These are phyloP conservation scores for Paraconiothyrium brasiliense DNA, from an alignment of 2,329 filamentous ascomycete genomes.

Conservation along the genomic window DNA sequence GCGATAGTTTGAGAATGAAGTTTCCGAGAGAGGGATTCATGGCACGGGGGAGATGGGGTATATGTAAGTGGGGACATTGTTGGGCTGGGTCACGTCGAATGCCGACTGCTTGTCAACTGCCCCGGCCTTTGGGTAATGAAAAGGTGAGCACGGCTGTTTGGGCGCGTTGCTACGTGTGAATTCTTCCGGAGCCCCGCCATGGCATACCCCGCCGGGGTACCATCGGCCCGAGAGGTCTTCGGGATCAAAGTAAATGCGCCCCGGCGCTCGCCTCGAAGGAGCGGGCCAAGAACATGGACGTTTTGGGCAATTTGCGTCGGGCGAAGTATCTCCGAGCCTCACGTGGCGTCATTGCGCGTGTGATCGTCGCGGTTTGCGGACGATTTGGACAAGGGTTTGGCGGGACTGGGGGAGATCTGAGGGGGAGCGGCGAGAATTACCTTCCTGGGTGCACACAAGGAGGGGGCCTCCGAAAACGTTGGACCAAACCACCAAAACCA, in stretches of 20 bases:
- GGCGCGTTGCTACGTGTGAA: conserved; percentile 46
- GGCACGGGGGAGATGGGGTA: conserved; percentile 27
- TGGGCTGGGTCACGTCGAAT: not conserved
- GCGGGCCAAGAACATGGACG: not conserved
- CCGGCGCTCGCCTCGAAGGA: conserved; percentile 12
- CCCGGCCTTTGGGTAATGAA: conserved; percentile 12
- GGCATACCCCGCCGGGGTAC: conserved; percentile 37
- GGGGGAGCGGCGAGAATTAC: conserved; percentile 43
- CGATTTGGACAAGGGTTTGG: conserved; percentile 11
- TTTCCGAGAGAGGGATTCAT: conserved; percentile 54
- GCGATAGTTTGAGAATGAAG: conserved; percentile 51
- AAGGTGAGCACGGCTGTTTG: conserved; percentile 21
- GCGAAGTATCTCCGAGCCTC: conserved; percentile 3
- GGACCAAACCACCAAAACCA: conserved; percentile 26
- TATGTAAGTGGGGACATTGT: conserved; percentile 33
- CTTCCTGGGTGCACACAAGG: conserved; percentile 22
- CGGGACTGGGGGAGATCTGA: not conserved
- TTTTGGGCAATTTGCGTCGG: conserved; percentile 6
- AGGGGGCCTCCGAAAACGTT: conserved; percentile 15
- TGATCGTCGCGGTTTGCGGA: conserved; percentile 20
- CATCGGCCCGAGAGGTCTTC: conserved; percentile 28
- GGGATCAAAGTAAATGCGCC: conserved; percentile 10
- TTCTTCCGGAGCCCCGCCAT: conserved; percentile 42
- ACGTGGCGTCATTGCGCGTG: conserved; percentile 19
- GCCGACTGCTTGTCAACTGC: not conserved